Conservation (phyloP, 257 asterid genomes). For the Rehmannia glutinosa region DNA sequence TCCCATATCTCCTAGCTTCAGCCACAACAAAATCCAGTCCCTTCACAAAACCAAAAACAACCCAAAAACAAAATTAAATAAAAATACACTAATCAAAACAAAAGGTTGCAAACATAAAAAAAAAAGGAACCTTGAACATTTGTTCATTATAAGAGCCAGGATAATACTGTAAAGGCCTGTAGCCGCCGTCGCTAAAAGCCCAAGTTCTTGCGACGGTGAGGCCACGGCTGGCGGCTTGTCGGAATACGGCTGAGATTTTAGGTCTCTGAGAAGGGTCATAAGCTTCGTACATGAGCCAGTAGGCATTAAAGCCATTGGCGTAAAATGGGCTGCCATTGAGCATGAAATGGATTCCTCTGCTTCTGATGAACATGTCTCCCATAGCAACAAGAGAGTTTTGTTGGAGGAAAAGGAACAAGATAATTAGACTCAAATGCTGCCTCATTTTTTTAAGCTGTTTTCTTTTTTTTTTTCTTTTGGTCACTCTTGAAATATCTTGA, state of each 20-base stretch:
- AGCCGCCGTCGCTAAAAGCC: not conserved
- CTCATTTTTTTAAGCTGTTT: constrained; percentile 51
- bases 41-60: constrained; percentile 72
- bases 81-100: too few relatives aligned
- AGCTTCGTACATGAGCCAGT: not conserved
- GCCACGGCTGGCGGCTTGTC: not conserved
- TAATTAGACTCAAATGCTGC: constrained; percentile 27
- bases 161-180: not conserved
- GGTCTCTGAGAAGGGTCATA: not conserved
- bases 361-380: constrained; percentile 23
- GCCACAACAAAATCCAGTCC: constrained; percentile 66
- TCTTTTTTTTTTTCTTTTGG: too few relatives aligned
- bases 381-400: constrained; percentile 29
- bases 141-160: not conserved
- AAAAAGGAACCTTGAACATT: not conserved
- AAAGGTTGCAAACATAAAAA: not conserved
- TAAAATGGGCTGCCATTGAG: not conserved
- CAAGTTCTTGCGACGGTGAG: not conserved
- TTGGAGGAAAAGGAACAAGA: constrained; percentile 39
- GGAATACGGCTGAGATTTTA: not conserved
- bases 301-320: not conserved
- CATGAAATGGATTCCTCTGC: not conserved
- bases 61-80: too few relatives aligned
- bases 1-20: constrained; percentile 51
- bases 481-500: too few relatives aligned